Conservation (phyloP, 352 stramenopile genomes). For the Phytophthora fragariae region DNA sequence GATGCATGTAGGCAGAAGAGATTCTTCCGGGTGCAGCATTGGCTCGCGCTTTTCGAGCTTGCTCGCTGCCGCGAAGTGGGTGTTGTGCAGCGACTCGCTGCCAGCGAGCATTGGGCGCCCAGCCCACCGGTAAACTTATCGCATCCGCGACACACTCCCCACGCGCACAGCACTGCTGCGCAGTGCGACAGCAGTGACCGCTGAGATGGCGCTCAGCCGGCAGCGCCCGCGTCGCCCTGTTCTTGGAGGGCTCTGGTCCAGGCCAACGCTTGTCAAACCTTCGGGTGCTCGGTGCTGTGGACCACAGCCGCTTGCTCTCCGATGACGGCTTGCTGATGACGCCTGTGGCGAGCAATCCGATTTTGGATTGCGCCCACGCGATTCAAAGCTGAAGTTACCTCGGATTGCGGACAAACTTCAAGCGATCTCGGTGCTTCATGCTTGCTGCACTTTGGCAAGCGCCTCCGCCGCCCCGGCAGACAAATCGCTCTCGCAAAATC, state of each 20-base stretch:
- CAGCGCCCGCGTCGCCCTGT: not conserved
- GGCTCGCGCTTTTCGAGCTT: slow-evolving; percentile 1
- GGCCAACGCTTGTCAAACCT: too few relatives aligned
- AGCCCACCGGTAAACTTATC: not conserved
- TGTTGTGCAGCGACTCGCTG: not conserved
- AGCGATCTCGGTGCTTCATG: not conserved
- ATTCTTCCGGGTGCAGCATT: too few relatives aligned
- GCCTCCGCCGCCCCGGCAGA: not conserved
- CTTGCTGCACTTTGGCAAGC: not conserved
- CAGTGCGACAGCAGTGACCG: not conserved
- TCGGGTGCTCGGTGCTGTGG: too few relatives aligned
- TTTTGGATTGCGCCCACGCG: slow-evolving; percentile 4
- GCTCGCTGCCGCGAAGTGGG: slow-evolving; percentile 4
- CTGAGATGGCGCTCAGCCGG: not conserved
- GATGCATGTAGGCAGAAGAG: too few relatives aligned
- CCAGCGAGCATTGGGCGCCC: too few relatives aligned
- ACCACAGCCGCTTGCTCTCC: too few relatives aligned
- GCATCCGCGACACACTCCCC: not conserved
- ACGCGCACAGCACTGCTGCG: not conserved
- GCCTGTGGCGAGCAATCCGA: slow-evolving; percentile 23
- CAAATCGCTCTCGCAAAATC: slow-evolving; percentile 32
- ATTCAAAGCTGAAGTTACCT: slow-evolving; percentile 12
- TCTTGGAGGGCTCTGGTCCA: not conserved
- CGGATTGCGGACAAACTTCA: slow-evolving; percentile 23
- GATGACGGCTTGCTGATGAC: slow-evolving; percentile 10